A percentile compares a stretch with the other conserved stretches of the same genome.
phyloP scores from a whole-genome alignment of 306 rosid genomes.

The Canavalia gladiata region DNA sequence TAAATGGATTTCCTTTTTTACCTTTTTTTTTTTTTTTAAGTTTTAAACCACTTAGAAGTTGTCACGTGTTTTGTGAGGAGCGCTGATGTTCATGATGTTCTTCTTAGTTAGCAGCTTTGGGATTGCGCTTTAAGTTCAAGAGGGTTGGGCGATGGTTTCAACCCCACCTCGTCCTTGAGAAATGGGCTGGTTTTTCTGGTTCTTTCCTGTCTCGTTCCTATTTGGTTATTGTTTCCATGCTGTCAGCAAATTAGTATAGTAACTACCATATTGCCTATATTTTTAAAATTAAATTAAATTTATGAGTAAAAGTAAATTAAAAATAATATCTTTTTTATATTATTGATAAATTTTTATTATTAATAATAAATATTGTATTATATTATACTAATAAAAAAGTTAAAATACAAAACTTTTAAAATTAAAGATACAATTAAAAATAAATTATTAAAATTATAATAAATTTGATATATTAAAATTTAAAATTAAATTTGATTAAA shows the following conservation, averaged over 20 bases:
- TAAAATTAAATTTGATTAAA: no score
- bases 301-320: no score
- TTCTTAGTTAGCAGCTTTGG: neutral
- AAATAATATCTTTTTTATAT: no score
- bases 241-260: neutral
- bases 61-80: constrained; percentile 16
- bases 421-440: no score
- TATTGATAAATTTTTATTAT: no score
- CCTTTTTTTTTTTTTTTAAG: neutral
- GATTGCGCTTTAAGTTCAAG: constrained; percentile 38
- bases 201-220: constrained; percentile 37
- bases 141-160: neutral
- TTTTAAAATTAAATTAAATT: no score
- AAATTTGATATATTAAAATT: no score
- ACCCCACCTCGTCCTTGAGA: constrained; percentile 6
- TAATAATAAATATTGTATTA: no score
- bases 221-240: neutral
- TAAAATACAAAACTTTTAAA: no score
- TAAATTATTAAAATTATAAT: no score
- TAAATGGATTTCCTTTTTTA: neutral
- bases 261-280: no score
- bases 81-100: neutral
- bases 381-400: no score
- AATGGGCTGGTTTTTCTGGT: constrained; percentile 4
- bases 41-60: neutral